Evolutionary conservation across 1,284 basidiomycete genomes (phyloP), one percentile per base, ranked within the genome.

Genomic region (Naganishia sp.): DNA sequence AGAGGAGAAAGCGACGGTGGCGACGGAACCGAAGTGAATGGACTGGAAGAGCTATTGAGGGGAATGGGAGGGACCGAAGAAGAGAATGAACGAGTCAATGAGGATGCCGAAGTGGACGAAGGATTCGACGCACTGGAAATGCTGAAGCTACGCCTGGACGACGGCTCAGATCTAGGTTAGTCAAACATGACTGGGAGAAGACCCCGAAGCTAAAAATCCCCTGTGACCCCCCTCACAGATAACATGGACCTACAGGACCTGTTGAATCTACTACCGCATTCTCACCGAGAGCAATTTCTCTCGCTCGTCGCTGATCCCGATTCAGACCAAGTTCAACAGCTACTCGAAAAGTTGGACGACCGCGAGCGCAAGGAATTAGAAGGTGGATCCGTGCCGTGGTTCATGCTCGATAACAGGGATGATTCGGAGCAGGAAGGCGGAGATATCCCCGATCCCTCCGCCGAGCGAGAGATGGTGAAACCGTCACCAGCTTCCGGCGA

Each of bases 231-330:
- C 6, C 6, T 25, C 48, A 5, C 66, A 80, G 79, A 79, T 49
- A 57, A 65, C 6, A 72, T 80, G 61, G 77, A 77, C 50, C 72
- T 75, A n/a, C 78, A 79, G 65, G 69, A 72, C 44, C 70, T 80
- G 0, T 74, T 80, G 65, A 72, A 75, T 43, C 73, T 77, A 16
- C 63, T 80, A 18, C 79, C 79, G 0, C 72, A 70, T 16, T 48
- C 68, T 3, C 77, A 79, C 63, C 72, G 78, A 36, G 74, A 78
- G 39, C 71, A 72, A 0, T 80, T 80, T 66, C 64, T 80, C 36
- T 67, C 71, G 3, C 72, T 75, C 5, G 49, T 80, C 1, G 66
- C 69, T 25, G 69, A 79, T 63, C 77, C 78, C 0, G 74, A 78
- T 0, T 75, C 74, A 7, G 72, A 72, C 3, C 72, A 68, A 18